A percentile compares a stretch with the other conserved stretches of the same genome.
Conservation (phyloP, 2,329 filamentous ascomycete species). For the Cordyceps tenuipes region DNA sequence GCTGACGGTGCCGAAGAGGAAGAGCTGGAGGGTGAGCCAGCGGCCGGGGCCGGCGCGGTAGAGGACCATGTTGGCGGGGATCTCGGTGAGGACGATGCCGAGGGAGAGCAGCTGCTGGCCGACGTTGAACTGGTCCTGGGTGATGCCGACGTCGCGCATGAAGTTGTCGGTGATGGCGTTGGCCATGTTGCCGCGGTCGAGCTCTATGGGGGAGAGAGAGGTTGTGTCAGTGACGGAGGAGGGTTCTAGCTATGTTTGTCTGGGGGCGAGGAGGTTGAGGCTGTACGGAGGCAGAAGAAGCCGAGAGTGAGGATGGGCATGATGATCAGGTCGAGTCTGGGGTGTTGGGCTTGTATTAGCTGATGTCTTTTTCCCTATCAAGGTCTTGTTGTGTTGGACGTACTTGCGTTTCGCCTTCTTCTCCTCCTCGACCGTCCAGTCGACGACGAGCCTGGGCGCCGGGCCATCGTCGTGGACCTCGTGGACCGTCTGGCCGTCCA, state of each 20-base stretch:
- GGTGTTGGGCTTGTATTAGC: slow-evolving; percentile 9
- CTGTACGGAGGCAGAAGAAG: slow-evolving; percentile 34
- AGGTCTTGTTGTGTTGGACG: background rate
- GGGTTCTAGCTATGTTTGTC: too few relatives aligned
- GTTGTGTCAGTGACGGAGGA: background rate
- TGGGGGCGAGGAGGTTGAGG: too few relatives aligned
- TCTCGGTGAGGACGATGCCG: slow-evolving; percentile 36
- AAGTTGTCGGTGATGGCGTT: slow-evolving; percentile 42
- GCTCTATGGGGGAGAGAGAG: slow-evolving; percentile 11
- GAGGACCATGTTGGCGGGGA: slow-evolving; percentile 29
- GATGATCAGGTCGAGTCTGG: slow-evolving; percentile 29
- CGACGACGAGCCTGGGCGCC: slow-evolving; percentile 14
- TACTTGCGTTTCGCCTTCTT: slow-evolving; percentile 22
- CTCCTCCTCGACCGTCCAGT: slow-evolving; percentile 23
- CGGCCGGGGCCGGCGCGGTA: slow-evolving; percentile 25
- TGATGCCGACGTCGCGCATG: slow-evolving; percentile 39
- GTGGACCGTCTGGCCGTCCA: background rate
- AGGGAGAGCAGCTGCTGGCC: slow-evolving; percentile 43
- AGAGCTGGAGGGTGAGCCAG: slow-evolving; percentile 46
- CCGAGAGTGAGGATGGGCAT: slow-evolving; percentile 34
- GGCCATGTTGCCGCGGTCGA: slow-evolving; percentile 30
- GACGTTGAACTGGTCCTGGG: slow-evolving; percentile 43
- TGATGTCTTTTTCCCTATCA: background rate
- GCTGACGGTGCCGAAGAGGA: slow-evolving; percentile 44
- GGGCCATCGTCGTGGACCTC: slow-evolving; percentile 9